Evolutionary conservation across 306 rosid species (phyloP).

Genomic region (Lablab purpureus): DNA sequence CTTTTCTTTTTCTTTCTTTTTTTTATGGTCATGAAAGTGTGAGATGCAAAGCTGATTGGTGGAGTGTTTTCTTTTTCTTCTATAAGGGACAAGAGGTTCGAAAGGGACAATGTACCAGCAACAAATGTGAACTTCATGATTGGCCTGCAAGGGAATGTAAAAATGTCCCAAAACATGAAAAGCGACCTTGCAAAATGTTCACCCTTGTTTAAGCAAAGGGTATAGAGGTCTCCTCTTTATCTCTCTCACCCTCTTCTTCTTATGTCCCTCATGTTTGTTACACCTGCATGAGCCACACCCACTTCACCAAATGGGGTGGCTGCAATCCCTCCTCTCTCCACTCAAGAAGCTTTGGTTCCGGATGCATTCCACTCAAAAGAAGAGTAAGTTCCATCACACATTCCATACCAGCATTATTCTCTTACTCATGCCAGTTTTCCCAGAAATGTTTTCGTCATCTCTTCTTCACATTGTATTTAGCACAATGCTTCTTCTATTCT

Average conservation of each 20-base stretch:
- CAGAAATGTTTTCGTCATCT: slow-evolving; percentile 4
- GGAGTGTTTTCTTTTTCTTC: slow-evolving; percentile 59
- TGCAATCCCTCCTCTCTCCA: slow-evolving; percentile 84
- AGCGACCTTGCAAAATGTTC: slow-evolving; percentile 57
- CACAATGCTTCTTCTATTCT: not conserved
- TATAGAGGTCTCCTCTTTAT: slow-evolving; percentile 38
- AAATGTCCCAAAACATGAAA: slow-evolving; percentile 48
- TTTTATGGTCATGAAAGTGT: slow-evolving; percentile 51
- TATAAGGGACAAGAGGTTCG: slow-evolving; percentile 58
- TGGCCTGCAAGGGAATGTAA: slow-evolving; percentile 57
- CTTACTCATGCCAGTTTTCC: not conserved
- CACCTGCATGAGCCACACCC: slow-evolving; percentile 48
- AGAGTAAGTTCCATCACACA: slow-evolving; percentile 59
- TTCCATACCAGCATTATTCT: slow-evolving; percentile 34
- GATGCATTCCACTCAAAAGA: slow-evolving; percentile 71
- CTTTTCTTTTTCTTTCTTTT: not conserved
- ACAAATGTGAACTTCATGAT: slow-evolving; percentile 62
- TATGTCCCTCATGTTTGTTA: slow-evolving; percentile 26
- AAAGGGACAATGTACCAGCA: slow-evolving; percentile 71
- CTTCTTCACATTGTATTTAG: slow-evolving; percentile 16
- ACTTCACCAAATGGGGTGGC: slow-evolving; percentile 72
- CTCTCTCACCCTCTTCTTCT: slow-evolving; percentile 34
- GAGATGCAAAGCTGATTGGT: slow-evolving; percentile 79
- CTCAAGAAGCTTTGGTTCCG: slow-evolving; percentile 84
- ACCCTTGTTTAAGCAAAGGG: slow-evolving; percentile 77